Evolutionary conservation across 179 eudicot genomes (phyloP), one percentile per base, ranked within the genome.

Genomic region (Pouteria campechiana): DNA sequence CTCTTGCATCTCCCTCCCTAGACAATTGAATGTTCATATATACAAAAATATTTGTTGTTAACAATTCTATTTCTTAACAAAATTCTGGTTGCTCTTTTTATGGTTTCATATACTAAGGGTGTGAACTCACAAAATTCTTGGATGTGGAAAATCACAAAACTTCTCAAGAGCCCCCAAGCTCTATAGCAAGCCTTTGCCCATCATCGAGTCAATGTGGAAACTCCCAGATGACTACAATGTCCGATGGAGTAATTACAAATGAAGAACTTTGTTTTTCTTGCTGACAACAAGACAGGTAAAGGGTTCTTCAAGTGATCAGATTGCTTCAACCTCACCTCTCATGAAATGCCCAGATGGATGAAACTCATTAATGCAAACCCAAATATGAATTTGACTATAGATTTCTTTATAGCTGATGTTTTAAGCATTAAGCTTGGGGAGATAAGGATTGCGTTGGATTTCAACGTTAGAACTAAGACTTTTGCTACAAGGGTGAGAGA

Each of bases 401-500:
- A 70, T 48, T 47, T 70, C 33, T 44, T 44, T 6, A 65, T 70
- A 34, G 22, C 57, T 3, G 76, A 70, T 17, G 64, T 70, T 14
- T 66, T 51, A 5, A 32, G 21, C 22, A 31, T 58, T 40, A 65
- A 48, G 44, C 64, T 55, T 0, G 69, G 67, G 3, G 73, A 55
- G 69, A 53, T 73, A 11, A 41, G 79, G n/a, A 50, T 72, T n/a
- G 83, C 76, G 8, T n/a, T 76, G 17, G 83, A 72, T 47, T 68
- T 62, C 53, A 66, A 79, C 16, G 62, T 62, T 0, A 76, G 76
- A 2, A 69, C 71, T 0, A 76, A 71, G 21, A 62, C 76, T 1
- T 72, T 76, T 50, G 84, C 76, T 13, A 79, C 74, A 8, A 60
- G 80, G 44, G 74, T 77, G 85, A 64, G 55, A 22, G n/a, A n/a